A percentile compares a stretch with the other conserved stretches of the same genome.
phyloP scores from a whole-genome alignment of 352 stramenopile genomes.

The Globisporangium orthogonon region DNA sequence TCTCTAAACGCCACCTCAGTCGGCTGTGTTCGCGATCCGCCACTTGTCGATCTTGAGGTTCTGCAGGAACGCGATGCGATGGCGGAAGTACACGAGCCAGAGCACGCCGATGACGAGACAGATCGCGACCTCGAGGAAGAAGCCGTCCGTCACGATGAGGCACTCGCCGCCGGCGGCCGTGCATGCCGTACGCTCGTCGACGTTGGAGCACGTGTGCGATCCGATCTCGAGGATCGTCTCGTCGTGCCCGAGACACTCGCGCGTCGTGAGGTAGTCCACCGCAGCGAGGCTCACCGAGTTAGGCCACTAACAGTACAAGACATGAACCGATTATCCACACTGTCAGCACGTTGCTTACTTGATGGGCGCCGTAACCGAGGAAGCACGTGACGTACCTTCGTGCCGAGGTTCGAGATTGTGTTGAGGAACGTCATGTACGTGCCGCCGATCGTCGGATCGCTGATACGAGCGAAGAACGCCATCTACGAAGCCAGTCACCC shows the following conservation, averaged over 20 bases:
- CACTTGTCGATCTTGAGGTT: conserved; percentile 82
- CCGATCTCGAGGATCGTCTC: conserved; percentile 60
- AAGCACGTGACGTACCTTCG: conserved; percentile 52
- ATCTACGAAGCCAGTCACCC: conserved; percentile 68
- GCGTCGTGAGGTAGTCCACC: conserved; percentile 79
- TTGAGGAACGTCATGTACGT: conserved; percentile 99
- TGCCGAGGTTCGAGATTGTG: conserved; percentile 97
- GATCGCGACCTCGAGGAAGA: conserved; percentile 72
- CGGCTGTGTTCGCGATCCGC: conserved; percentile 40
- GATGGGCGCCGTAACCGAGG: too few species aligned
- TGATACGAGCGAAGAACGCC: conserved; percentile 97
- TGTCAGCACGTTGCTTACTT: not conserved
- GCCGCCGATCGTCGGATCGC: conserved; percentile 96
- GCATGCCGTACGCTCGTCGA: conserved; percentile 55
- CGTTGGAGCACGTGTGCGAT: conserved; percentile 73
- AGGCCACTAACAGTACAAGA: conserved; percentile 40
- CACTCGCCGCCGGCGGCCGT: conserved; percentile 55
- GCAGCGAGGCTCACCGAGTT: conserved; percentile 80
- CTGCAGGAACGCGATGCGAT: conserved; percentile 60
- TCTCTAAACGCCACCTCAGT: conserved; percentile 14
- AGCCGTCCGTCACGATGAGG: conserved; percentile 72
- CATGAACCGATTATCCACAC: not conserved
- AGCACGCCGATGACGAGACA: conserved; percentile 60
- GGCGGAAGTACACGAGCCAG: conserved; percentile 70
- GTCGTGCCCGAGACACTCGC: conserved; percentile 73